phyloP scores from a whole-genome alignment of 768 basidiomycete genomes.

The Ramaria sp. region DNA sequence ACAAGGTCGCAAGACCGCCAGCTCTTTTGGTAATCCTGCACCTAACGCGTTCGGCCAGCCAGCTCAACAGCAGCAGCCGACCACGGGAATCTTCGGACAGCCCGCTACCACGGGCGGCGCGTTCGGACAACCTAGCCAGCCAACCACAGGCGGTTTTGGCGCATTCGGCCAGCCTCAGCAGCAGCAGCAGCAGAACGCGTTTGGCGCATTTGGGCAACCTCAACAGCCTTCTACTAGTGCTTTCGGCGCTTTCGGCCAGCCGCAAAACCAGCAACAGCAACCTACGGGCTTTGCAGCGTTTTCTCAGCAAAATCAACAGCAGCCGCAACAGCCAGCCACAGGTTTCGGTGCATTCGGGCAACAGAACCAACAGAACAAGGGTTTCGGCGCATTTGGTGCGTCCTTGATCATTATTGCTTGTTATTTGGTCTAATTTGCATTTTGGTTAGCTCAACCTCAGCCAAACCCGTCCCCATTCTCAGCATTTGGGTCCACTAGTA shows the following conservation, averaged over 20 bases:
- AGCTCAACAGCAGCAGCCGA: conserved; percentile 8
- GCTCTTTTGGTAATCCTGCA: conserved; percentile 27
- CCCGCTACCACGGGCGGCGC: conserved; percentile 20
- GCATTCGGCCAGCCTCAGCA: conserved; percentile 31
- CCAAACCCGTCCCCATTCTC: neutral
- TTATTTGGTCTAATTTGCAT: conserved; percentile 2
- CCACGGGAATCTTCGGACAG: conserved; percentile 13
- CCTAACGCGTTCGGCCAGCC: conserved; percentile 13
- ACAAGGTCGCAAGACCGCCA: conserved; percentile 61
- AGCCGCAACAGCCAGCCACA: conserved; percentile 12
- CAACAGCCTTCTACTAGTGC: conserved; percentile 21
- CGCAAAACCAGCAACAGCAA: conserved; percentile 20
- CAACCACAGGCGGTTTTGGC: conserved; percentile 30
- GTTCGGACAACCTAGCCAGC: conserved; percentile 29
- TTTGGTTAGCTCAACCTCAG: neutral
- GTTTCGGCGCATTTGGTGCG: conserved; percentile 32
- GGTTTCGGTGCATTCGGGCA: conserved; percentile 21
- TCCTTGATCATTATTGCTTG: neutral
- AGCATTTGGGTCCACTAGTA: conserved; percentile 3
- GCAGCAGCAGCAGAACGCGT: conserved; percentile 19
- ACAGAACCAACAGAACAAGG: conserved; percentile 22
- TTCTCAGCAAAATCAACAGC: conserved; percentile 18
- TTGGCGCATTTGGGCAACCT: conserved; percentile 28
- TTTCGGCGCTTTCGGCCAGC: conserved; percentile 21
- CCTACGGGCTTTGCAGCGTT: conserved; percentile 22